Percentiles rank a stretch among this genome's conserved stretches.
phyloP scores from a whole-genome alignment of 768 basidiomycete genomes.

The Leccinum olivaceopallidum region DNA sequence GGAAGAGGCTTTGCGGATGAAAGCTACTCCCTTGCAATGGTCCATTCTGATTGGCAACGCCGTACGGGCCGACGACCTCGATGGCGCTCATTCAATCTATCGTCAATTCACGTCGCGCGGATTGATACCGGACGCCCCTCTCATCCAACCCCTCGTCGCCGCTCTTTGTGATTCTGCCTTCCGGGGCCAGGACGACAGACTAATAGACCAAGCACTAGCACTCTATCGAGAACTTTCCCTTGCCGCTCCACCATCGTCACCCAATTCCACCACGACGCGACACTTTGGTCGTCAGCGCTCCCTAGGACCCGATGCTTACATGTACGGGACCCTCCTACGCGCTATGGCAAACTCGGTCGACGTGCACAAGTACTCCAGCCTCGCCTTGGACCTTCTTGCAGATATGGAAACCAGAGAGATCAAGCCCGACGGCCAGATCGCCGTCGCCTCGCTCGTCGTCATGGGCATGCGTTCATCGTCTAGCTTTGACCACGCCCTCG shows the following conservation, averaged over 20 bases:
- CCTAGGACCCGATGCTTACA: conserved; percentile 46
- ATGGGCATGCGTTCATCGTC: conserved; percentile 65
- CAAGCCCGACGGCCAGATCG: conserved; percentile 43
- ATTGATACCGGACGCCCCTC: conserved; percentile 46
- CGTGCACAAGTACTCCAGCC: conserved; percentile 46
- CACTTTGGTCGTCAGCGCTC: conserved; percentile 36
- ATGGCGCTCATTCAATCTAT: conserved; percentile 52
- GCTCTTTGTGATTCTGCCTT: conserved; percentile 44
- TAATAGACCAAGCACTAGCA: conserved; percentile 53
- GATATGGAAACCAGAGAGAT: conserved; percentile 65
- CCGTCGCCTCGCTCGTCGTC: conserved; percentile 53
- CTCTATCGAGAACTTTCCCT: conserved; percentile 51
- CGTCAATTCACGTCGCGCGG: conserved; percentile 43
- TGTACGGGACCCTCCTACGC: conserved; percentile 57
- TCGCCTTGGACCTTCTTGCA: conserved; percentile 52
- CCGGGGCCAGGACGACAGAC: conserved; percentile 37
- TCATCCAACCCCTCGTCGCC: conserved; percentile 57
- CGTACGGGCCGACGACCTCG: conserved; percentile 38
- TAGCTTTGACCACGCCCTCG: conserved; percentile 58
- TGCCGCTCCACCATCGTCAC: conserved; percentile 28
- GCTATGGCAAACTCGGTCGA: conserved; percentile 47
- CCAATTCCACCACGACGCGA: conserved; percentile 12
- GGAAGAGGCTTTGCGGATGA: conserved; percentile 41
- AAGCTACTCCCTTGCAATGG: conserved; percentile 50
- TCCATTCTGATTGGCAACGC: conserved; percentile 54